phyloP scores from a whole-genome alignment of 2,329 filamentous ascomycete species.

The Pezicula rhizophila region DNA sequence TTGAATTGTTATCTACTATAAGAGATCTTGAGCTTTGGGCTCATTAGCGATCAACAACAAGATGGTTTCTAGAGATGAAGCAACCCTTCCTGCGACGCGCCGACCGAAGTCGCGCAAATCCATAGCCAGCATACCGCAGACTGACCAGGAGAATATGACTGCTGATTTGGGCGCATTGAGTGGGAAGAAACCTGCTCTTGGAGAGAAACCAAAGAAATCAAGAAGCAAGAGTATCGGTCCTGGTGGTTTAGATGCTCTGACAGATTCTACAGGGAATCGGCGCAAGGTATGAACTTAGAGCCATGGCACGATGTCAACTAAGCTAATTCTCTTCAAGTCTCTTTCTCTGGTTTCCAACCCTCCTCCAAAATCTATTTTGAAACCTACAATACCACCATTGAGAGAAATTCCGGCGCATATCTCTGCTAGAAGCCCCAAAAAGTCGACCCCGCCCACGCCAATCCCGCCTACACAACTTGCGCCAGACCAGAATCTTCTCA shows the following conservation, averaged over 20 bases:
- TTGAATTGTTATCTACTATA: slow-evolving; percentile 1
- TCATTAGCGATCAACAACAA: slow-evolving; percentile 8
- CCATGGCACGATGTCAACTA: slow-evolving; percentile 17
- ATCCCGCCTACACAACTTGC: slow-evolving; percentile 2
- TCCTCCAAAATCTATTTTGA: slow-evolving; percentile 67
- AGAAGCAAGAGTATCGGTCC: slow-evolving; percentile 96
- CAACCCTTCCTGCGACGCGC: slow-evolving; percentile 46
- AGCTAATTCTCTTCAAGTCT: slow-evolving; percentile 19
- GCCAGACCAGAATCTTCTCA: slow-evolving; percentile 17
- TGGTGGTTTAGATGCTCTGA: slow-evolving; percentile 78
- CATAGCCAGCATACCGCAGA: slow-evolving; percentile 53
- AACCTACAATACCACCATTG: slow-evolving; percentile 65
- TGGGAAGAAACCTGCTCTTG: slow-evolving; percentile 19
- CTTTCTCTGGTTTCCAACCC: slow-evolving; percentile 30
- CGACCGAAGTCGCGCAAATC: slow-evolving; percentile 58
- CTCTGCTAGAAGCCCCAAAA: slow-evolving; percentile 23
- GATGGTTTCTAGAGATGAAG: slow-evolving; percentile 37
- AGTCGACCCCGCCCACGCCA: slow-evolving; percentile 15
- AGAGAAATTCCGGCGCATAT: slow-evolving; percentile 56
- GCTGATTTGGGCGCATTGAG: slow-evolving; percentile 50
- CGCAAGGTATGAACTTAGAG: slow-evolving; percentile 57
- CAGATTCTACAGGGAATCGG: slow-evolving; percentile 68
- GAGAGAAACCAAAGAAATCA: slow-evolving; percentile 51
- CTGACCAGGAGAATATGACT: slow-evolving; percentile 75
- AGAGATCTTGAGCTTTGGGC: slow-evolving; percentile 9